These are phyloP conservation scores for Suillus lakei DNA, from an alignment of 768 basidiomycete species.

Conservation along the genomic window DNA sequence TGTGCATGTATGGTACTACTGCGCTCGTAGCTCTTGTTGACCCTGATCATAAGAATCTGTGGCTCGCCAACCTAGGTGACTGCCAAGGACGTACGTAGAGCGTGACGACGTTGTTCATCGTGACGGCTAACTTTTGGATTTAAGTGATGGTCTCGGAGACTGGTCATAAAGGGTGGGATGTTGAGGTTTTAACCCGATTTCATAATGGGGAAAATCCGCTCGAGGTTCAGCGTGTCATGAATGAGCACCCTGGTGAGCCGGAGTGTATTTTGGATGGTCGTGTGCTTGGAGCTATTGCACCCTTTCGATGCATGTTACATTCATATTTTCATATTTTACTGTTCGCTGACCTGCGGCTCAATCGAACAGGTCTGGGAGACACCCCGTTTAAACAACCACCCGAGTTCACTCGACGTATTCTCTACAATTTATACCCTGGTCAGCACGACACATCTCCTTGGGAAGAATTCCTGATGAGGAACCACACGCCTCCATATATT, in stretches of 20 bases:
- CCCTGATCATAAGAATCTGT: conserved; percentile 68
- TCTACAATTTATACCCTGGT: conserved; percentile 69
- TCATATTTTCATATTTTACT: conserved; percentile 20
- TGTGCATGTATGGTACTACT: conserved; percentile 83
- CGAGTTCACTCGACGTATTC: conserved; percentile 64
- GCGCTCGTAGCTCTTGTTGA: conserved; percentile 76
- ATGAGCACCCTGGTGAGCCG: conserved; percentile 71
- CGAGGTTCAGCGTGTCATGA: conserved; percentile 66
- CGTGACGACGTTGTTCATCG: conserved; percentile 12
- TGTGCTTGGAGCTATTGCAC: conserved; percentile 78
- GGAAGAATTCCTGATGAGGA: conserved; percentile 70
- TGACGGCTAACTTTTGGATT: conserved; percentile 19
- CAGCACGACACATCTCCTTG: conserved; percentile 63
- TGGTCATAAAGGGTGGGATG: conserved; percentile 56
- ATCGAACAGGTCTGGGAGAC: conserved; percentile 61
- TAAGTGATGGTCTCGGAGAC: conserved; percentile 57
- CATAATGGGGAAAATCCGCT: conserved; percentile 74
- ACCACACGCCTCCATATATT: conserved; percentile 69
- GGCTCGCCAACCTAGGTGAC: conserved; percentile 83
- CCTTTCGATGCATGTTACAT: conserved; percentile 67
- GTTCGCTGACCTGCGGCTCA: conserved; percentile 8
- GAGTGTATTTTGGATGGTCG: conserved; percentile 69
- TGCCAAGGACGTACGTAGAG: conserved; percentile 69
- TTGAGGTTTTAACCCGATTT: conserved; percentile 61
- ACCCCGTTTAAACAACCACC: conserved; percentile 78